phyloP scores from a whole-genome alignment of 441 rosid genomes.

The Populus hybrid region DNA sequence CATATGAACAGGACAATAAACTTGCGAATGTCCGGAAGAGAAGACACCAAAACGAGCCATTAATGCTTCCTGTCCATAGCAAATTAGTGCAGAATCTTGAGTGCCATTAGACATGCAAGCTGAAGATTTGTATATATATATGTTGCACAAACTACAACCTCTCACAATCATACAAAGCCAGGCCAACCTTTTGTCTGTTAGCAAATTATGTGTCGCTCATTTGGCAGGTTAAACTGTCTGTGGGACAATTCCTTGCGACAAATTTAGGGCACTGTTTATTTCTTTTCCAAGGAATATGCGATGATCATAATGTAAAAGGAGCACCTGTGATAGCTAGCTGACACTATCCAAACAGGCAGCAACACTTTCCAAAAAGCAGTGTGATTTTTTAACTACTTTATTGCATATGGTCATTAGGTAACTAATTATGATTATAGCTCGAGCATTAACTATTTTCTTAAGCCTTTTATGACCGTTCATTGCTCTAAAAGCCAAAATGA shows the following conservation, averaged over 20 bases:
- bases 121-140: neutral
- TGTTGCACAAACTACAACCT: neutral
- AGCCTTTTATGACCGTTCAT: conserved; percentile 19
- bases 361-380: neutral
- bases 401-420: neutral
- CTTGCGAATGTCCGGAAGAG: neutral
- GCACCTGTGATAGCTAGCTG: neutral
- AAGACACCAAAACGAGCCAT: neutral
- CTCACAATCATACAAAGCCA: neutral
- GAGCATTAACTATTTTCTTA: neutral
- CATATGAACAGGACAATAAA: neutral
- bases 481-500: neutral
- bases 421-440: neutral
- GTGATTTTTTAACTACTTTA: neutral
- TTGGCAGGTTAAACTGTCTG: neutral
- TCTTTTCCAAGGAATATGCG: neutral
- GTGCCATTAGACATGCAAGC: neutral
- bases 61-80: neutral
- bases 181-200: neutral
- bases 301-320: neutral
- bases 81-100: neutral
- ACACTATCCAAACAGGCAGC: neutral
- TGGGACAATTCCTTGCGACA: neutral
- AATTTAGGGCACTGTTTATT: neutral
- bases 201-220: neutral